Evolutionary conservation across 2,329 filamentous ascomycete species (phyloP).

Genomic region (Paraconiothyrium sp.): DNA sequence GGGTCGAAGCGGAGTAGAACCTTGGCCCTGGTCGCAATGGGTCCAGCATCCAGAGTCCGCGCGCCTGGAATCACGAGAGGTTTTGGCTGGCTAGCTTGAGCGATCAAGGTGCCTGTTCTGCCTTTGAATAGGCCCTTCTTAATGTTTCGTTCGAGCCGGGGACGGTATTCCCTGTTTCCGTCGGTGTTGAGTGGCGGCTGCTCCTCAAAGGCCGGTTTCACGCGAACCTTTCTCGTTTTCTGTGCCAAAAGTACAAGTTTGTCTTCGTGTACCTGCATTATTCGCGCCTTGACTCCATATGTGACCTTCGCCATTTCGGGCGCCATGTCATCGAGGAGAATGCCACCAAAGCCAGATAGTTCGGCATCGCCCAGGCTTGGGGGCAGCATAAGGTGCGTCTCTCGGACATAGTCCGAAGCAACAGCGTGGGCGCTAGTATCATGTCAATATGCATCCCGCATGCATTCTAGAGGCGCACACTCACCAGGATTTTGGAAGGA

Average conservation of each 20-base stretch:
- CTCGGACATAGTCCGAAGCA: conserved; percentile 61
- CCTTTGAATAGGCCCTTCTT: conserved; percentile 68
- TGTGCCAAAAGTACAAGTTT: conserved; percentile 58
- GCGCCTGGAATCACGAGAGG: conserved; percentile 61
- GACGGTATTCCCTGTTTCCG: conserved; percentile 59
- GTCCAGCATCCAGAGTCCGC: conserved; percentile 47
- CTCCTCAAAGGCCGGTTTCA: conserved; percentile 68
- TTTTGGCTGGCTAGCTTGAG: conserved; percentile 67
- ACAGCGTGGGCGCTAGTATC: conserved; percentile 56
- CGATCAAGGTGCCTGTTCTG: conserved; percentile 66
- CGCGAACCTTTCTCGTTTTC: conserved; percentile 64
- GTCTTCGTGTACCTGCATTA: conserved; percentile 52
- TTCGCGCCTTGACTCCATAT: conserved; percentile 63
- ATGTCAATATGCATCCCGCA: background rate
- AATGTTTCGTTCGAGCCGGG: conserved; percentile 67
- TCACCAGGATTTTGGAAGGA: conserved; percentile 67
- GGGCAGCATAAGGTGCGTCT: conserved; percentile 67
- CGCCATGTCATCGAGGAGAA: conserved; percentile 67
- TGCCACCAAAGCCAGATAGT: conserved; percentile 59
- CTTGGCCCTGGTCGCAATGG: conserved; percentile 64
- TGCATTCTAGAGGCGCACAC: background rate
- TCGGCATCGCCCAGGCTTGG: conserved; percentile 69
- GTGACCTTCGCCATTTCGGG: conserved; percentile 70
- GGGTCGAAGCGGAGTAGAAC: conserved; percentile 71
- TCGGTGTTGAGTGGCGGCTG: conserved; percentile 66